These are phyloP conservation scores for Candida nonsorbophila DNA, from an alignment of 805 yeast genomes.

Conservation along the genomic window DNA sequence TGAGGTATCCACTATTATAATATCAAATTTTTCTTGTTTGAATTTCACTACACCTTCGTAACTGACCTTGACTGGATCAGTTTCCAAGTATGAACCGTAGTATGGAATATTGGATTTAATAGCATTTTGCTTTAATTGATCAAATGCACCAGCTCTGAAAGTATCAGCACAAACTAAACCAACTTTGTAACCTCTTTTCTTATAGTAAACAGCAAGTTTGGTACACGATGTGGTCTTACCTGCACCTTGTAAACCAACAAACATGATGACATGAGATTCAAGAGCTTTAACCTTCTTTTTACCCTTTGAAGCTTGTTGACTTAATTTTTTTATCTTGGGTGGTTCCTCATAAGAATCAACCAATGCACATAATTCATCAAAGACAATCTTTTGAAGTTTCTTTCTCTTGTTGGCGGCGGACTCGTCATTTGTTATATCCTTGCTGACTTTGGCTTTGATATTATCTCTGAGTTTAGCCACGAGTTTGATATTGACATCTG, in stretches of 20 bases:
- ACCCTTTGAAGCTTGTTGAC: constrained; percentile 8
- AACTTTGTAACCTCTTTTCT: constrained; percentile 87
- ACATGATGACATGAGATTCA: constrained; percentile 71
- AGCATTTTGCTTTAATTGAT: constrained; percentile 95
- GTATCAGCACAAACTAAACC: constrained; percentile 99
- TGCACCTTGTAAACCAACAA: constrained; percentile 98
- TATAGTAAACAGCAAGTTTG: constrained; percentile 90
- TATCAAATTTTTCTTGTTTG: constrained; percentile 85
- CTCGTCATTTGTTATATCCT: constrained; percentile 46
- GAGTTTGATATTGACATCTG: constrained; percentile 88
- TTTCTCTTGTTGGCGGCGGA: constrained; percentile 67
- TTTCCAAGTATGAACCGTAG: constrained; percentile 92
- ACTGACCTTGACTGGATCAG: constrained; percentile 92
- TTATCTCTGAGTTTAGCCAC: constrained; percentile 75
- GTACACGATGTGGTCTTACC: constrained; percentile 99
- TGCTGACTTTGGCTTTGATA: constrained; percentile 42
- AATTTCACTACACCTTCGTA: constrained; percentile 87
- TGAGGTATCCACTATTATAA: constrained; percentile 94
- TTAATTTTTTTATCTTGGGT: constrained; percentile 82
- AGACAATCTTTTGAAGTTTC: constrained; percentile 85
- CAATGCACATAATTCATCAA: constrained; percentile 82
- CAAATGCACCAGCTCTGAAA: constrained; percentile 99
- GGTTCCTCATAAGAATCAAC: constrained; percentile 66
- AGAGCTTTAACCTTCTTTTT: constrained; percentile 6
- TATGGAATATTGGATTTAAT: constrained; percentile 91